Evolutionary conservation across 805 yeast species (phyloP), one percentile per base, ranked within the genome.

Genomic region (Lipomyces yamanashiensis): DNA sequence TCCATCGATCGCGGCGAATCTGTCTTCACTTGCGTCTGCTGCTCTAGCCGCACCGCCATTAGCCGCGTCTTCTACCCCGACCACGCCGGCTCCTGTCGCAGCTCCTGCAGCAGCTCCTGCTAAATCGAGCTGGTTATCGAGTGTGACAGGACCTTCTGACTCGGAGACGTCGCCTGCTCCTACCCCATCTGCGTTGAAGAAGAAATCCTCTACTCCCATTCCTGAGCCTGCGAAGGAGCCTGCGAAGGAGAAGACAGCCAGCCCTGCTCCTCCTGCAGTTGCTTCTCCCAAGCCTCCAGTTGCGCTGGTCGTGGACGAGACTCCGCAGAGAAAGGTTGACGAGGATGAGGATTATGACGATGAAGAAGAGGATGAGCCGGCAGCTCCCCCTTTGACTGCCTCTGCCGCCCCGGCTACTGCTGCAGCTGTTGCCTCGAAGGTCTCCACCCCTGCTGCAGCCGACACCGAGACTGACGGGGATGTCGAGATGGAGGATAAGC

Each of bases 311-410:
- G 55, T 43, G 7, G 64, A 59, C 8, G 69, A 66, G 43, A 54
- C 37, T 12, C 67, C 69, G 4, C 62, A 66, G 53, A 36, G 69
- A n/a, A 64, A 63, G 52, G 69, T 67, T 17, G 61, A 60, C 13
- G 70, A 66, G 52, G 69, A 67, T 34, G 67, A 64, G 19, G 58
- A 67, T 43, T 57, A 66, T 43, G 69, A 67, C 28, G 70, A 67
- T 15, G 69, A 65, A 12, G 67, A 61, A 15, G 58, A 43, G 51
- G 59, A 56, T 23, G 17, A 23, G 54, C 28, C 28, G 5, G 5
- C 28, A 28, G 28, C 5, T 5, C 5, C 5, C 28, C 5, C 28
- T 28, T 2, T 5, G 28, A 28, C 28, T 28, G 28, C 28, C 28
- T 28, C 33, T 43, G 21, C n/a, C 36, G 52, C 36, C 2, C 17